A percentile compares a stretch with the other conserved stretches of the same genome.
phyloP scores from a whole-genome alignment of 1,139 yeast genomes.

The Hansenula lynferdii region DNA sequence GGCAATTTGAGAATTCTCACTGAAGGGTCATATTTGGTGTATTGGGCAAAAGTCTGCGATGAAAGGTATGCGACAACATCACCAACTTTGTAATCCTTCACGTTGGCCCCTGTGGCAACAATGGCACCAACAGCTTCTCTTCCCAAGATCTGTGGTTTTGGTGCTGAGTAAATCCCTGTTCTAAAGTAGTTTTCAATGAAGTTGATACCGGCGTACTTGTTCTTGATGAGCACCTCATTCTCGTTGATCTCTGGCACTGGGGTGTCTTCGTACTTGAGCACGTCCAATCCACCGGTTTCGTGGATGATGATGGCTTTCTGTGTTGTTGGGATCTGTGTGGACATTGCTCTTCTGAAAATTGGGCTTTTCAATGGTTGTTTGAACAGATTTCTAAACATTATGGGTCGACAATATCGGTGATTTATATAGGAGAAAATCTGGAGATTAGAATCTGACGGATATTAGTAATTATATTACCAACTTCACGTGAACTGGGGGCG shows the following conservation, averaged over 20 bases:
- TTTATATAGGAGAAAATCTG: too few species aligned
- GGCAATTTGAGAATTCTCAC: slow-evolving; percentile 45
- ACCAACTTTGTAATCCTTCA: slow-evolving; percentile 55
- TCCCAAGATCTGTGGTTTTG: slow-evolving; percentile 65
- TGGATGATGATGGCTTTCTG: slow-evolving; percentile 57
- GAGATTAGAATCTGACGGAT: too few species aligned
- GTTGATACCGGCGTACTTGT: slow-evolving; percentile 73
- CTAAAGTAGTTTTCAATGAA: slow-evolving; percentile 82
- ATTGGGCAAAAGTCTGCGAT: slow-evolving; percentile 63
- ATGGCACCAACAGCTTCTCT: slow-evolving; percentile 80
- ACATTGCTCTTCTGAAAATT: slow-evolving; percentile 3
- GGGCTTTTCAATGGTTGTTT: not conserved
- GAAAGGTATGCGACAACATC: slow-evolving; percentile 64
- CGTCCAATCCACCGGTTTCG: slow-evolving; percentile 47
- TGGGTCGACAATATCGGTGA: too few species aligned
- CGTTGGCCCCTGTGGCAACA: slow-evolving; percentile 61
- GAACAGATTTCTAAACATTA: too few species aligned
- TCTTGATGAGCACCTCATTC: slow-evolving; percentile 62
- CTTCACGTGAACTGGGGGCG: too few species aligned
- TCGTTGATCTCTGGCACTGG: slow-evolving; percentile 54
- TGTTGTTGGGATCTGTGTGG: slow-evolving; percentile 39
- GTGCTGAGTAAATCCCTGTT: slow-evolving; percentile 61
- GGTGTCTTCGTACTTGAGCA: slow-evolving; percentile 44
- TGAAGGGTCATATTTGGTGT: slow-evolving; percentile 42
- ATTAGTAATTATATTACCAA: too few species aligned